Evolutionary conservation across 2,329 filamentous ascomycete species (phyloP).

Genomic region (Aspergillus intermedius): DNA sequence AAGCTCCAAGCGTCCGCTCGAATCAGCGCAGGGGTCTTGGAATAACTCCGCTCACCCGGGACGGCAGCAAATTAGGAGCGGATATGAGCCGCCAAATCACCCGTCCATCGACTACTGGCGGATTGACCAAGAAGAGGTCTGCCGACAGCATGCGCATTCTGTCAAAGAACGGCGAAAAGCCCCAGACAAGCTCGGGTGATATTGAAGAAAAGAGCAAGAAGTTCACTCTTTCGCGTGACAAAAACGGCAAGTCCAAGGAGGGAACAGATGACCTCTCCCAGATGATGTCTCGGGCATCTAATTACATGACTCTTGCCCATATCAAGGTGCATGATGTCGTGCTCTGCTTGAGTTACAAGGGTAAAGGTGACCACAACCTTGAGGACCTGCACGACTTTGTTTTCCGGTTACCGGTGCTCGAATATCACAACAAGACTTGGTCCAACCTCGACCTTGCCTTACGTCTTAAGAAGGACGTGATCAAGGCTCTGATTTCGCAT

Average conservation of each 20-base stretch:
- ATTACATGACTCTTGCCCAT: constrained; percentile 95
- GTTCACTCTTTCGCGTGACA: constrained; percentile 36
- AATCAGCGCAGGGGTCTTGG: constrained; percentile 26
- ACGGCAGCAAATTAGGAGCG: constrained; percentile 17
- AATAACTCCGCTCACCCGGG: constrained; percentile 29
- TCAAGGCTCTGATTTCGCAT: constrained; percentile 88
- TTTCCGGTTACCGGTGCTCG: constrained; percentile 86
- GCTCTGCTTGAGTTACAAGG: constrained; percentile 92
- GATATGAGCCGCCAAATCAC: constrained; percentile 20
- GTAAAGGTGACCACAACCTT: constrained; percentile 88
- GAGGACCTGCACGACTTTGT: constrained; percentile 98
- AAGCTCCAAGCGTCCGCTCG: constrained; percentile 24
- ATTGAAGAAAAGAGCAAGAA: constrained; percentile 44
- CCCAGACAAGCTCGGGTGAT: constrained; percentile 19
- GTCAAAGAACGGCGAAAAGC: constrained; percentile 30
- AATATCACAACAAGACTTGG: constrained; percentile 99
- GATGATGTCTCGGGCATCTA: constrained; percentile 92
- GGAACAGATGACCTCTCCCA: constrained; percentile 84
- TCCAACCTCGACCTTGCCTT: constrained; percentile 92
- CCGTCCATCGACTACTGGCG: constrained; percentile 24
- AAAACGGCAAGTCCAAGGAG: constrained; percentile 52
- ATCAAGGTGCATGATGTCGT: constrained; percentile 94
- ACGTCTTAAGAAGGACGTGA: constrained; percentile 87
- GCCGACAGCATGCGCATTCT: constrained; percentile 36
- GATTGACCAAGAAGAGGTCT: constrained; percentile 35